phyloP scores from a whole-genome alignment of 352 stramenopile species.

The Lagenidium giganteum region DNA sequence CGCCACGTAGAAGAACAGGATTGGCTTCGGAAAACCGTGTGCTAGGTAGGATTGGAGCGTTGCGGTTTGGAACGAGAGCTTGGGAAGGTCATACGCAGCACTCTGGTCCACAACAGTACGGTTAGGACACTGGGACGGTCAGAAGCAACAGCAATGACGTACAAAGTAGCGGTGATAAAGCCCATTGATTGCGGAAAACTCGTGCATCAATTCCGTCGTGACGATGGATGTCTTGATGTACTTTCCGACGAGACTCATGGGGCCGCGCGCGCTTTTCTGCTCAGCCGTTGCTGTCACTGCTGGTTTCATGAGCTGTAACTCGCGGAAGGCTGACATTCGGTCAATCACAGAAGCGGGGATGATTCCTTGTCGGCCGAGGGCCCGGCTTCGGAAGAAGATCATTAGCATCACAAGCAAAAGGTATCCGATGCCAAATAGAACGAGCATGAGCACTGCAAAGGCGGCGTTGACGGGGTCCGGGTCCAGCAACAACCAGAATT shows the following conservation, averaged over 20 bases:
- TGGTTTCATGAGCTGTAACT: not conserved
- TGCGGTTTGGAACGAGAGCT: conserved; percentile 17
- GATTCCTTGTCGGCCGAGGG: too few relatives aligned
- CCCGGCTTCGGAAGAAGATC: conserved; percentile 8
- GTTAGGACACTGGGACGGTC: too few relatives aligned
- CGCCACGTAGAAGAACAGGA: conserved; percentile 18
- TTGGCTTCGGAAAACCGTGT: conserved; percentile 18
- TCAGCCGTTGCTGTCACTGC: too few relatives aligned
- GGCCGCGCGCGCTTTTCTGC: too few relatives aligned
- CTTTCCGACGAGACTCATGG: too few relatives aligned
- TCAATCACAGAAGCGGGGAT: too few relatives aligned
- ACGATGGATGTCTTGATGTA: too few relatives aligned
- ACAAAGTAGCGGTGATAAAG: conserved; percentile 3
- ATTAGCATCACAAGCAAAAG: conserved; percentile 8
- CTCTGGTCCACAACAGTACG: too few relatives aligned
- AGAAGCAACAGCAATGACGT: not conserved
- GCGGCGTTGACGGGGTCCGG: not conserved
- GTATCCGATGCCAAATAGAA: conserved; percentile 5
- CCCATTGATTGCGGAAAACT: not conserved
- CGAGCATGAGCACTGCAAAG: conserved; percentile 3
- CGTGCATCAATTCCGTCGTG: too few relatives aligned
- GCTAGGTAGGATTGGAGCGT: conserved; percentile 13
- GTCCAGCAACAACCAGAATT: conserved; percentile 17
- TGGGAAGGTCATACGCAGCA: conserved; percentile 16
- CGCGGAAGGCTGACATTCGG: too few relatives aligned